Percentiles rank a stretch among this genome's conserved stretches.
Evolutionary conservation across 176 grass and related monocot species (phyloP).

Genomic region (Urochloa ruziziensis): DNA sequence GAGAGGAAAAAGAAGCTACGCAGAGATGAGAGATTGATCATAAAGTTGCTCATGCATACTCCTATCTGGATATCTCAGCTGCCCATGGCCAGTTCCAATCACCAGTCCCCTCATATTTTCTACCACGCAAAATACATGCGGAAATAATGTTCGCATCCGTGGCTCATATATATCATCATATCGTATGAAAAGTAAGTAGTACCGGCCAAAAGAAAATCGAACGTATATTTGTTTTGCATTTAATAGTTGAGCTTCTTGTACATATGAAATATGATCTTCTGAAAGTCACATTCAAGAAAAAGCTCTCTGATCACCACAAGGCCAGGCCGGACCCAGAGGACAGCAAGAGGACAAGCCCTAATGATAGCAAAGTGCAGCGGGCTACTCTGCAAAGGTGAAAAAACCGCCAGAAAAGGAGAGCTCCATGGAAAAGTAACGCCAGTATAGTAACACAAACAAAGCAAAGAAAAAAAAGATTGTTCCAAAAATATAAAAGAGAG

Average conservation of each 20-base stretch:
- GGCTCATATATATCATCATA: neutral
- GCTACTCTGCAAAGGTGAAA: constrained; percentile 46
- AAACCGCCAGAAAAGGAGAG: constrained; percentile 66
- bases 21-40: neutral
- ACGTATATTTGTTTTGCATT: neutral
- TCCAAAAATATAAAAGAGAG: neutral
- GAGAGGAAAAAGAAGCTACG: constrained; percentile 12
- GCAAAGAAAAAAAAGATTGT: neutral
- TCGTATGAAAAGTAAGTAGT: neutral
- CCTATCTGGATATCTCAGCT: neutral
- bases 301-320: constrained; percentile 38
- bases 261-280: neutral
- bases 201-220: neutral
- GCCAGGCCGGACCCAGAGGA: constrained; percentile 39
- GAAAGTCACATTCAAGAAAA: constrained; percentile 53
- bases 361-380: constrained; percentile 69
- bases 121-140: neutral
- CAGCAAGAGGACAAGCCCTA: constrained; percentile 54
- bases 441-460: constrained; percentile 19
- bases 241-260: neutral
- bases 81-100: constrained; percentile 6
- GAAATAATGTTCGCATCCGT: neutral
- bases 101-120: neutral
- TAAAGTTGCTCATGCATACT: constrained; percentile 9
- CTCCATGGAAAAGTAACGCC: constrained; percentile 37